Percentiles rank a stretch among this genome's conserved stretches.
Conservation (phyloP, 2,329 filamentous ascomycete species). For the Aspergillus felis region DNA sequence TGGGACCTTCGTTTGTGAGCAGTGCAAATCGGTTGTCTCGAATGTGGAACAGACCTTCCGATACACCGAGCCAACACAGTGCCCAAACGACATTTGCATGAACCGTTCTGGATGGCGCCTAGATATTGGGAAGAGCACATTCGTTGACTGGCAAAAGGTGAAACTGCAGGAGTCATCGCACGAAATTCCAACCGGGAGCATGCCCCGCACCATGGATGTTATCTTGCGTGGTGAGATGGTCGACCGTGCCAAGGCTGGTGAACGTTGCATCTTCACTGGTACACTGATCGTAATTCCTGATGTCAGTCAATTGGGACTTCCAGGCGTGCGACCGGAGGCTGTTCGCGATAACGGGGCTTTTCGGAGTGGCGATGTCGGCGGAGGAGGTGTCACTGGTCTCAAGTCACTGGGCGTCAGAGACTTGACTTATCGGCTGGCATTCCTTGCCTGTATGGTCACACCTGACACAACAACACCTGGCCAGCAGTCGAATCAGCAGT, state of each 20-base stretch:
- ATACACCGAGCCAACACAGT: constrained; percentile 95
- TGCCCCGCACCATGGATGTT: constrained; percentile 97
- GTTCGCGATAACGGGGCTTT: constrained; percentile 76
- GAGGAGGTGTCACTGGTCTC: constrained; percentile 78
- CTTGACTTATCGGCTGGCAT: constrained; percentile 92
- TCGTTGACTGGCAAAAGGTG: constrained; percentile 99
- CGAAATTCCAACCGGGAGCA: constrained; percentile 96
- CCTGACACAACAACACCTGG: constrained; percentile 81
- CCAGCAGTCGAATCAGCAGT: constrained; percentile 63
- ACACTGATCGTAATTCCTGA: constrained; percentile 95
- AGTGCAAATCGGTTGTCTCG: constrained; percentile 75
- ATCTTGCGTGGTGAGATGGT: constrained; percentile 97
- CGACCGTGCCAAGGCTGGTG: constrained; percentile 91
- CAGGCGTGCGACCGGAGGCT: constrained; percentile 77
- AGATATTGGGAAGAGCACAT: constrained; percentile 95
- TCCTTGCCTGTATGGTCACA: constrained; percentile 92
- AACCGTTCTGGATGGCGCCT: constrained; percentile 92
- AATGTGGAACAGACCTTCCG: constrained; percentile 97
- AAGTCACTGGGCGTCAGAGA: constrained; percentile 93
- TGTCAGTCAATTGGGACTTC: constrained; percentile 88
- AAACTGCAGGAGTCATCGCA: constrained; percentile 97
- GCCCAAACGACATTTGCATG: constrained; percentile 79
- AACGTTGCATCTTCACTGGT: constrained; percentile 97
- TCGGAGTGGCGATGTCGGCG: constrained; percentile 74
- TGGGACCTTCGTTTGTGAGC: constrained; percentile 88